Conservation (phyloP, 148 eudicot species). For the Arbutus unedo region DNA sequence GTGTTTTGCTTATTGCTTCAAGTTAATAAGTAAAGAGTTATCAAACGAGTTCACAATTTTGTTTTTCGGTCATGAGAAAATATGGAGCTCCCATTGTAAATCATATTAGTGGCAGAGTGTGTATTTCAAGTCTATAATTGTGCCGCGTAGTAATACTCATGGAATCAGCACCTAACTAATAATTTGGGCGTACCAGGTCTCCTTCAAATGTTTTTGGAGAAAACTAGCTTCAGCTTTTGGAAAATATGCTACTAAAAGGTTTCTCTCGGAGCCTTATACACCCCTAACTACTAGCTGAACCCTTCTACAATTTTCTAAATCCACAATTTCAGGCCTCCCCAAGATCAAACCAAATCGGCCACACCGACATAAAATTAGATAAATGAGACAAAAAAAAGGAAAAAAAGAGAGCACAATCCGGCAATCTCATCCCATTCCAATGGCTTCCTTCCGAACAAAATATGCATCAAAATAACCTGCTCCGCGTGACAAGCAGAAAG, state of each 20-base stretch:
- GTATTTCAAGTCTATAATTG: no score
- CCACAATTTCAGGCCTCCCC: not conserved
- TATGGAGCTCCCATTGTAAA: no score
- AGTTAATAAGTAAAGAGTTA: not conserved
- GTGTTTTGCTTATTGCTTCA: not conserved
- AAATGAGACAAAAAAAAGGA: not conserved
- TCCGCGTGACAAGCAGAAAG: not conserved
- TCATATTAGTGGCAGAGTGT: no score
- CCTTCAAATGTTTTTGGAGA: no score
- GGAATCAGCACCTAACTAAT: no score
- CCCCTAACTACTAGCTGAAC: not conserved
- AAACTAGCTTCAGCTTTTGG: not conserved
- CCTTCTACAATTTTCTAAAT: not conserved
- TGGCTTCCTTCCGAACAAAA: not conserved
- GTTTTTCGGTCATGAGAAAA: not conserved
- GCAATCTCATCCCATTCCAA: not conserved
- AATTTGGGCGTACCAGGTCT: no score
- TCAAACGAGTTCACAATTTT: not conserved
- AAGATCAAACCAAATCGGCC: not conserved
- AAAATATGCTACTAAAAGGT: not conserved
- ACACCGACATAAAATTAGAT: not conserved
- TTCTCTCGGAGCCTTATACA: not conserved
- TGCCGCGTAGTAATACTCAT: no score
- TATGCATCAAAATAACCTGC: not conserved
- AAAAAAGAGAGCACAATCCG: conserved; percentile 4